Conservation (phyloP, 2,329 filamentous ascomycete species). For the Ophiosphaerella korrae region DNA sequence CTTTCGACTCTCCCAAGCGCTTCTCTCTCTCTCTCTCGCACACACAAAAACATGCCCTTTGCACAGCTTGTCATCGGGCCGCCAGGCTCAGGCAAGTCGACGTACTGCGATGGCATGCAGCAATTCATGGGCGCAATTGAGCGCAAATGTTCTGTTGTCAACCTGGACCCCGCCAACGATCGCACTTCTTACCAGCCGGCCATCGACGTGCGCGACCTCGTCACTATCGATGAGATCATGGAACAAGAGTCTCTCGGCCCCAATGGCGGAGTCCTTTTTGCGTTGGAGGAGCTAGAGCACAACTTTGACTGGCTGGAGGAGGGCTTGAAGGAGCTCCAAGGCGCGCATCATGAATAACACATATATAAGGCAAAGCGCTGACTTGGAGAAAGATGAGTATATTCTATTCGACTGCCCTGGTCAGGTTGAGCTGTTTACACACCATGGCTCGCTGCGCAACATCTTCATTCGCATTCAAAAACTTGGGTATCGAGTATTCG, state of each 20-base stretch:
- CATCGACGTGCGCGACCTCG: conserved; percentile 84
- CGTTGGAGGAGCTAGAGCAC: conserved; percentile 90
- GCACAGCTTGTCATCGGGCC: conserved; percentile 90
- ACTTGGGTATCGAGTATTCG: conserved; percentile 82
- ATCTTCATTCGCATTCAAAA: conserved; percentile 92
- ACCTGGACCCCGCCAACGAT: conserved; percentile 97
- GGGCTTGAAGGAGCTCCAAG: conserved; percentile 74
- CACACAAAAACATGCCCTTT: conserved; percentile 57
- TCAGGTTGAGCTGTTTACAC: conserved; percentile 95
- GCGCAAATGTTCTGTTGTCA: conserved; percentile 91
- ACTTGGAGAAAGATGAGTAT: conserved; percentile 71
- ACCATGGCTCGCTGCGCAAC: conserved; percentile 88
- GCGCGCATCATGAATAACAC: conserved; percentile 39
- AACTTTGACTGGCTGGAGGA: conserved; percentile 92
- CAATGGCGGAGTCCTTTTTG: conserved; percentile 91
- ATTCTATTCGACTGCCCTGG: conserved; percentile 95
- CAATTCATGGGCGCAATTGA: conserved; percentile 97
- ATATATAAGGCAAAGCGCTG: conserved; percentile 6
- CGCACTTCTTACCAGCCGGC: conserved; percentile 86
- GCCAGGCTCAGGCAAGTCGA: conserved; percentile 93
- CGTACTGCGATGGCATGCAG: conserved; percentile 98
- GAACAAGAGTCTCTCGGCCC: conserved; percentile 85
- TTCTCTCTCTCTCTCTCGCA: conserved; percentile 1
- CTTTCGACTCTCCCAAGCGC: not conserved
- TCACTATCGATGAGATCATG: conserved; percentile 96